These are phyloP conservation scores for Tulasnella sp. DNA, from an alignment of 768 basidiomycete genomes.

Conservation along the genomic window DNA sequence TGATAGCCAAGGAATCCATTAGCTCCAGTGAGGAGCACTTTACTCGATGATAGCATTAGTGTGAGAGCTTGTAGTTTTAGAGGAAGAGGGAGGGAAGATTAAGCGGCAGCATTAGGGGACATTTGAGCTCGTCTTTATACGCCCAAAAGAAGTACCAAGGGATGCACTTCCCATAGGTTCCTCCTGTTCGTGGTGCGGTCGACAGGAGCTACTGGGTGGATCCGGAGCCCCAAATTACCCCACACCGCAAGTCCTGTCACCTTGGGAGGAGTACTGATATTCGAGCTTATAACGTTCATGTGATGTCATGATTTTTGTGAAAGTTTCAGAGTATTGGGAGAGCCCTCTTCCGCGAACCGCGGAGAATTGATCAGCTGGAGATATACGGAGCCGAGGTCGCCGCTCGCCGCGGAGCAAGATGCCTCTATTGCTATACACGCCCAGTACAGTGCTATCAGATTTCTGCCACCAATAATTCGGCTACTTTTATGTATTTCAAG, in stretches of 20 bases:
- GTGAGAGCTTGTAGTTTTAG: not conserved
- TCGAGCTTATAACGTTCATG: not conserved
- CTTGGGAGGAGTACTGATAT: not conserved
- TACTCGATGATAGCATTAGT: not conserved
- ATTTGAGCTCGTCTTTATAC: not conserved
- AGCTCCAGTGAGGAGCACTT: slow-evolving; percentile 53
- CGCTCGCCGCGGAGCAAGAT: not conserved
- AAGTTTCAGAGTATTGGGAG: not conserved
- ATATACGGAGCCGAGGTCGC: not conserved
- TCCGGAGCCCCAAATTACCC: not conserved
- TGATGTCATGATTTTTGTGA: not conserved
- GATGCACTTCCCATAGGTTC: not conserved
- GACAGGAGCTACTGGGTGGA: not conserved
- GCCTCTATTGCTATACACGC: not conserved
- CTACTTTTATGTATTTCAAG: not conserved
- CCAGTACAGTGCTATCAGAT: not conserved
- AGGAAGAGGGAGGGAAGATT: not conserved
- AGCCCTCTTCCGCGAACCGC: not conserved
- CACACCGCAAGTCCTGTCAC: not conserved
- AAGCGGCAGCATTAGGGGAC: not conserved
- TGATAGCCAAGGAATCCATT: slow-evolving; percentile 61
- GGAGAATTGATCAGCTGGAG: not conserved
- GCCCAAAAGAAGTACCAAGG: not conserved
- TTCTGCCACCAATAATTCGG: not conserved
- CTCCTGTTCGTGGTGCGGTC: not conserved